These are phyloP conservation scores for Dalbergia cultrata DNA, from an alignment of 306 rosid genomes.

Conservation along the genomic window DNA sequence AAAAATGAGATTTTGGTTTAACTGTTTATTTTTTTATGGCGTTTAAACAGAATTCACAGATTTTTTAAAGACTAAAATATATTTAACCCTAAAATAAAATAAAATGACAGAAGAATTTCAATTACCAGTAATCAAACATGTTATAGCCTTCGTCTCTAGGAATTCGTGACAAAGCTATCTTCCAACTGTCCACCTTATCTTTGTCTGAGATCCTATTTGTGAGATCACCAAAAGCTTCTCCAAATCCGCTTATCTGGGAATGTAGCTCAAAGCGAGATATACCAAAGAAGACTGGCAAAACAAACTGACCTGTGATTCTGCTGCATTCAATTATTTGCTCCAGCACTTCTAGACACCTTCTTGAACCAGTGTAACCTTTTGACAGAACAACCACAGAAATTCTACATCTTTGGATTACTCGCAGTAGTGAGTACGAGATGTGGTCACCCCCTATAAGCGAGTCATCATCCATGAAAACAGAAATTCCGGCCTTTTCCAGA, in stretches of 20 bases:
- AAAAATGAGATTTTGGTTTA: too few relatives aligned
- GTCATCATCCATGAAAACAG: neutral
- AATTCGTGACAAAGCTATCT: neutral
- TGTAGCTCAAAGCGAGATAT: neutral
- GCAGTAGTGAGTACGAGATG: neutral
- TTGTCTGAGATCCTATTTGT: neutral
- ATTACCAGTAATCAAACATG: too few relatives aligned
- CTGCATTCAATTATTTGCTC: neutral
- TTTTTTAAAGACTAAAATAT: too few relatives aligned
- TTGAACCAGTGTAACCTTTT: neutral
- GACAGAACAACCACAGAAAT: constrained; percentile 8
- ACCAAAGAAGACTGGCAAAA: constrained; percentile 1
- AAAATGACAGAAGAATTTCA: too few relatives aligned
- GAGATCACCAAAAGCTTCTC: neutral
- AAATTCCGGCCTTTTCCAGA: constrained; percentile 8
- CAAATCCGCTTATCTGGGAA: neutral
- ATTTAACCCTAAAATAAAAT: too few relatives aligned
- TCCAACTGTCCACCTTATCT: neutral
- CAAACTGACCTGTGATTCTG: neutral
- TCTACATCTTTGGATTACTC: neutral
- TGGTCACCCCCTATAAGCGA: neutral
- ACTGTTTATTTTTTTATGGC: too few relatives aligned
- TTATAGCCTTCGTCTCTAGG: too few relatives aligned
- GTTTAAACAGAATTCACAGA: too few relatives aligned
- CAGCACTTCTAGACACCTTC: neutral